Percentiles rank a stretch among this genome's conserved stretches.
Conservation (phyloP, 2,329 filamentous ascomycete species). For the Exophiala bonariae region DNA sequence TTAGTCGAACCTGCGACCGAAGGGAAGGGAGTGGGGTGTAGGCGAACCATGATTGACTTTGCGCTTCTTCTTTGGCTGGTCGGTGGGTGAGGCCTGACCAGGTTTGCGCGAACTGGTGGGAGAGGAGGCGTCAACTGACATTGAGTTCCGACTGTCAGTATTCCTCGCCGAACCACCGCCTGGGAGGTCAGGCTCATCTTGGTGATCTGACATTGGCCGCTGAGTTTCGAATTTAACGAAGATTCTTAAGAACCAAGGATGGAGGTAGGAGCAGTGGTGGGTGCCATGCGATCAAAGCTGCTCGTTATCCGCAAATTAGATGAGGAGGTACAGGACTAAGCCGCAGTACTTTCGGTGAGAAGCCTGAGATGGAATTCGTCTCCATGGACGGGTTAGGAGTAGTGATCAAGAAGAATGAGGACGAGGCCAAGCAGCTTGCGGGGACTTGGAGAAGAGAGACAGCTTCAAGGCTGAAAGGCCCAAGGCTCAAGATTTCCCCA, state of each 20-base stretch:
- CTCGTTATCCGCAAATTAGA: too few species aligned
- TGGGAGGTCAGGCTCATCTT: slow-evolving; percentile 24
- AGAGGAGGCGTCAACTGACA: slow-evolving; percentile 22
- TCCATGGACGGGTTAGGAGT: not conserved
- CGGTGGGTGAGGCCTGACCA: slow-evolving; percentile 32
- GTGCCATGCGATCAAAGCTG: slow-evolving; percentile 14
- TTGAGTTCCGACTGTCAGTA: slow-evolving; percentile 21
- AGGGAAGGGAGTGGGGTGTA: slow-evolving; percentile 18
- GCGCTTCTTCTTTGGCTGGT: slow-evolving; percentile 78
- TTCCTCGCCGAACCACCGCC: slow-evolving; percentile 21
- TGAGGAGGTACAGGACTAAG: too few species aligned
- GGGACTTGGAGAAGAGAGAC: too few species aligned
- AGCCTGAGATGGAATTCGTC: too few species aligned
- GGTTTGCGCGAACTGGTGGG: slow-evolving; percentile 20
- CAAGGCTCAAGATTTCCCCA: too few species aligned
- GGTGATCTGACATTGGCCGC: slow-evolving; percentile 28
- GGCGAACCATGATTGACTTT: slow-evolving; percentile 82
- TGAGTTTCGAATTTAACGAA: slow-evolving; percentile 16
- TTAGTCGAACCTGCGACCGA: slow-evolving; percentile 28
- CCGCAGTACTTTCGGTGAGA: too few species aligned
- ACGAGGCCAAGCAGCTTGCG: too few species aligned
- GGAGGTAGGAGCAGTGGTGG: slow-evolving; percentile 9
- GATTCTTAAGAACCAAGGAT: slow-evolving; percentile 3
- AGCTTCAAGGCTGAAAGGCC: too few species aligned
- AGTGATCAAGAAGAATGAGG: too few species aligned